phyloP scores from a whole-genome alignment of 805 yeast genomes.

The Barnettozyma pratensis region DNA sequence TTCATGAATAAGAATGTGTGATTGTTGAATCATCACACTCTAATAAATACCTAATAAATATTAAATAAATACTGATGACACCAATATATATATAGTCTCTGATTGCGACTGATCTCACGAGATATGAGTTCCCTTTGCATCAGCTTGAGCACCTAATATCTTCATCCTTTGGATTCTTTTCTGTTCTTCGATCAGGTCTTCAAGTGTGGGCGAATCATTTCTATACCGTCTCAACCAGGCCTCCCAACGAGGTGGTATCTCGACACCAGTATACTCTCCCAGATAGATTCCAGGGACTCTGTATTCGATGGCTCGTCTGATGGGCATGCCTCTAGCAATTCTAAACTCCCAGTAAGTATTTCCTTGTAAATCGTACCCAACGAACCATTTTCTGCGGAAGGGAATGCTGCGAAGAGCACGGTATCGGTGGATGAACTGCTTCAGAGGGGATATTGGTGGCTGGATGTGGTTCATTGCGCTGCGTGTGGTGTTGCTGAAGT shows the following conservation, averaged over 20 bases:
- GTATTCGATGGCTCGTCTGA: constrained; percentile 64
- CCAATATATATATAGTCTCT: too few relatives aligned
- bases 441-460: constrained; percentile 44
- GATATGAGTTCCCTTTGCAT: constrained; percentile 13
- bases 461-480: constrained; percentile 43
- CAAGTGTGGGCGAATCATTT: constrained; percentile 50
- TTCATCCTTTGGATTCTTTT: constrained; percentile 49
- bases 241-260: constrained; percentile 65
- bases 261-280: constrained; percentile 47
- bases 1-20: too few relatives aligned
- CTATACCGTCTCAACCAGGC: constrained; percentile 76
- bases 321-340: constrained; percentile 41
- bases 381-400: constrained; percentile 60
- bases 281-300: constrained; percentile 36
- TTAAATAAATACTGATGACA: background rate
- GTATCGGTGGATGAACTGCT: constrained; percentile 49
- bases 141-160: constrained; percentile 23
- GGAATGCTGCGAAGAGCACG: constrained; percentile 61
- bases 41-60: constrained; percentile 9
- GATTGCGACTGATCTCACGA: too few relatives aligned
- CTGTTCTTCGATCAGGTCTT: constrained; percentile 57
- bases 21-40: background rate
- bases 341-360: constrained; percentile 83
- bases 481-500: too few relatives aligned
- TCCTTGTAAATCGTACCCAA: constrained; percentile 71